Evolutionary conservation across 2,329 filamentous ascomycete species (phyloP).

Genomic region (Huntiella abstrusa): DNA sequence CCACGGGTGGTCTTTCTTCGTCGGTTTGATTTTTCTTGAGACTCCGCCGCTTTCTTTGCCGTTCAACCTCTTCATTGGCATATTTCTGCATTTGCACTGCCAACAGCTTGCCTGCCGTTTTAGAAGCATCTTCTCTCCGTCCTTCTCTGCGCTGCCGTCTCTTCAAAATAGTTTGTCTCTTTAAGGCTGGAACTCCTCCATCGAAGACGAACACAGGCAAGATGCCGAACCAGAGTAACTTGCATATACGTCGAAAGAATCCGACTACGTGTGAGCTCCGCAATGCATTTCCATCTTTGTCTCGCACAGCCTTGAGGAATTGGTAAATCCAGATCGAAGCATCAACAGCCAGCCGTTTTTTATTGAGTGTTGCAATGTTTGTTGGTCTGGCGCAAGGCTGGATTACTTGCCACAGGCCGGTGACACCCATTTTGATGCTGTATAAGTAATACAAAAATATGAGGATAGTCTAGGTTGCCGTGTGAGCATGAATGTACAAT

Average conservation of each 20-base stretch:
- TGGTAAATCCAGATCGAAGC: conserved; percentile 99
- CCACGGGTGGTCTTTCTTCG: neutral
- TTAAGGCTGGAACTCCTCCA: conserved; percentile 77
- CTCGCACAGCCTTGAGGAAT: conserved; percentile 93
- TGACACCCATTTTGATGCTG: conserved; percentile 73
- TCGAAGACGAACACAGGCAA: conserved; percentile 96
- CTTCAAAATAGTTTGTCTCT: conserved; percentile 71
- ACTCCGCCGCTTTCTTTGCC: conserved; percentile 27
- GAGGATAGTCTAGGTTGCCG: too few relatives aligned
- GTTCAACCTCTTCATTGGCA: conserved; percentile 67
- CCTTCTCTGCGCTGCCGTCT: conserved; percentile 71
- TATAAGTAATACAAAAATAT: neutral
- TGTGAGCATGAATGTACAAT: neutral
- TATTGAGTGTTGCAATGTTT: conserved; percentile 89
- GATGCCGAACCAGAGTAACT: conserved; percentile 90
- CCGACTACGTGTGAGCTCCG: conserved; percentile 92
- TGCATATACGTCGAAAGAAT: conserved; percentile 97
- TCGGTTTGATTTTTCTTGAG: conserved; percentile 26
- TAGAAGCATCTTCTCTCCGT: conserved; percentile 74
- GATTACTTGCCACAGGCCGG: conserved; percentile 89
- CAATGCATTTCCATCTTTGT: conserved; percentile 93
- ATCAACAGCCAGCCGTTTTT: conserved; percentile 88
- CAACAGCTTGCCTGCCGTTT: conserved; percentile 78
- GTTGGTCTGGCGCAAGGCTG: conserved; percentile 90
- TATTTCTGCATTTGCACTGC: conserved; percentile 85